Base-by-base conservation (phyloP, 371 early-diverging fungal species). In the Massospora cicadina region DNA sequence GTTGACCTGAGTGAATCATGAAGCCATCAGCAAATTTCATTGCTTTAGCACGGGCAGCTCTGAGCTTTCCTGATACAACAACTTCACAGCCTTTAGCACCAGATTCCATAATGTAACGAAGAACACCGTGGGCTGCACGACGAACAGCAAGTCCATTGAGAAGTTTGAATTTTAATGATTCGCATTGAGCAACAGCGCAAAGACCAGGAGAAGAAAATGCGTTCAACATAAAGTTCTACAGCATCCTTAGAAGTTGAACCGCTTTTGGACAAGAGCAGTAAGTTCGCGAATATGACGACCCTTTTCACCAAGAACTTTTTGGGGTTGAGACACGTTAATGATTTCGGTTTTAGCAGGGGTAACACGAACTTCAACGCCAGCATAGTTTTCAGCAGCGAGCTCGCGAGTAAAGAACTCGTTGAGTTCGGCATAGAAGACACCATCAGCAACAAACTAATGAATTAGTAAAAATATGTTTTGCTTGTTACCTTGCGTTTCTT, bases 81-180 rank as follows among this genome's bases (percentile, higher is more conserved):
- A 99, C 97, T 78, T 97, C 96, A 77, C 92, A 93, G 77, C 99
- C 99, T 87, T 98, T 98, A 79, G 98, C 99, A 71, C 99, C 99
- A 74, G 95, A 90, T 81, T 96, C 96, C 95, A 97, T 98, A 70
- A 95, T 91, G 84, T 91, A 93, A 72, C 98, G 95, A 74, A 99
- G 84, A 66, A 98, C 97, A 81, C 91, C 89, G 84, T 98, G 94
- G 78, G 93, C 91, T 63, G 98, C 99, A 72, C 98, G 87, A 78
- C 98, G 89, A 74, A 98, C 98, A 70, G 97, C 98, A 65, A 98
- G 81, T 79, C 93, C 95, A 74, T 86, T 86, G 66, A 95, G 82
- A 58, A 99, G 88, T 86, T 98, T 98, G 89, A 84, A 92, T 77
- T 88, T 88, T 78, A 99, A 89, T 70, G 90, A 88, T 80, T 99